A percentile compares a stretch with the other conserved stretches of the same genome.
These are phyloP conservation scores for Yamadazyma akitaensis DNA, from an alignment of 805 yeast genomes.

Conservation along the genomic window DNA sequence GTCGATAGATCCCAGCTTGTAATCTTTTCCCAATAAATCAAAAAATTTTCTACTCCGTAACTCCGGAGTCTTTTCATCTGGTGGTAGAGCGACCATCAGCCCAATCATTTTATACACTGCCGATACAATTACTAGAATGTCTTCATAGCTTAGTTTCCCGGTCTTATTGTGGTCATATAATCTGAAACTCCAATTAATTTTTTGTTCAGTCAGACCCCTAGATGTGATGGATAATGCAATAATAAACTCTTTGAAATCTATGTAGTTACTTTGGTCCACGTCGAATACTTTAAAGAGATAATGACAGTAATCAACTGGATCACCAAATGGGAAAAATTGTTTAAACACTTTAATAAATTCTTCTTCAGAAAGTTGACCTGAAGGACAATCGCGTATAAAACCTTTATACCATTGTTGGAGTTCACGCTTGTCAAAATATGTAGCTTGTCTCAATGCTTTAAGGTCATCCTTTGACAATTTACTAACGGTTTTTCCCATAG, in stretches of 20 bases:
- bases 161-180: conserved; percentile 80
- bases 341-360: conserved; percentile 91
- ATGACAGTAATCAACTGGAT: conserved; percentile 86
- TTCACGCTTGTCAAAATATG: conserved; percentile 90
- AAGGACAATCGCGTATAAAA: conserved; percentile 88
- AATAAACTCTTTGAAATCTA: conserved; percentile 91
- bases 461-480: conserved; percentile 89
- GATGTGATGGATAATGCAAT: conserved; percentile 83
- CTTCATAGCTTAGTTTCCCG: conserved; percentile 72
- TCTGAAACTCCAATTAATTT: conserved; percentile 84
- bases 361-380: conserved; percentile 79
- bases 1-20: conserved; percentile 61
- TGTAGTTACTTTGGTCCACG: conserved; percentile 69
- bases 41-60: conserved; percentile 81
- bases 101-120: conserved; percentile 96
- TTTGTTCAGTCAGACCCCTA: conserved; percentile 81
- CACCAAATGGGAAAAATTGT: conserved; percentile 98
- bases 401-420: conserved; percentile 99
- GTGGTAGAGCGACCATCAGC: conserved; percentile 82
- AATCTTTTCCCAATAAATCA: conserved; percentile 64
- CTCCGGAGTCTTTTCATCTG: conserved; percentile 91
- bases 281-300: conserved; percentile 89
- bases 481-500: conserved; percentile 93
- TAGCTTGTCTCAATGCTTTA: conserved; percentile 73
- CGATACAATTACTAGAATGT: conserved; percentile 72